Base-by-base conservation (phyloP, 768 basidiomycete genomes). In the Leucocoprinus sp. region DNA sequence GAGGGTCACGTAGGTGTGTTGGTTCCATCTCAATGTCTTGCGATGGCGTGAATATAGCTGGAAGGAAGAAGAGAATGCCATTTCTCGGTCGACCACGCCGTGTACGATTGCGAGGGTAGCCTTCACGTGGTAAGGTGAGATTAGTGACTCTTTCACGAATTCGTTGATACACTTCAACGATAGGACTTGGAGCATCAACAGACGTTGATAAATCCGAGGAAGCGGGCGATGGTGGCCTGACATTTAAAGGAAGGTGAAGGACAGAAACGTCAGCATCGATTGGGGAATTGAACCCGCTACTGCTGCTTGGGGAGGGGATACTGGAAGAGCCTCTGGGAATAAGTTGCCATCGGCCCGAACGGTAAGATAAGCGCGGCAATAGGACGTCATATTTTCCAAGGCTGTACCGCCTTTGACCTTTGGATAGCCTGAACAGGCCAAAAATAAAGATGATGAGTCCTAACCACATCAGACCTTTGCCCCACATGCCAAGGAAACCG, bases 401-500 rank as follows among this genome's bases (percentile, higher is more conserved):
- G 51, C 69, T 69, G 50, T 77, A 73, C 47, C 84, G 74, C 52
- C 80, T 75, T 57, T 75, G 79, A 22, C 51, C 40, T 68, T 71
- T 34, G 77, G 78, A 50, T 76, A 63, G 39, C 53, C 81, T 75
- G 37, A 82, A 60, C 36, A 82, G 60, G 17, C 90, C 90, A 36
- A 80, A 59, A 29, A 95, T 62, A 23, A 95, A 71, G 51, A 95
- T 63, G 18, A 76, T 61, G 47, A 87, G 61, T 1, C 89, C 91
- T 17, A 92, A 50, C 80, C 85, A 90, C 86, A 97, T 88, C 52
- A 96, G 62, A 31, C 59, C 69, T 60, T 89, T 93, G 47, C 95
- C 95, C 82, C 90, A 93, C 18, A 75, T 73, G 31, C 78, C 87
- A 43, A 98, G 73, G 70, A 97, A 97, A 35, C 81, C 78, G 58